Conservation (phyloP, 176 grass and related monocot genomes). For the Avena insularis region DNA sequence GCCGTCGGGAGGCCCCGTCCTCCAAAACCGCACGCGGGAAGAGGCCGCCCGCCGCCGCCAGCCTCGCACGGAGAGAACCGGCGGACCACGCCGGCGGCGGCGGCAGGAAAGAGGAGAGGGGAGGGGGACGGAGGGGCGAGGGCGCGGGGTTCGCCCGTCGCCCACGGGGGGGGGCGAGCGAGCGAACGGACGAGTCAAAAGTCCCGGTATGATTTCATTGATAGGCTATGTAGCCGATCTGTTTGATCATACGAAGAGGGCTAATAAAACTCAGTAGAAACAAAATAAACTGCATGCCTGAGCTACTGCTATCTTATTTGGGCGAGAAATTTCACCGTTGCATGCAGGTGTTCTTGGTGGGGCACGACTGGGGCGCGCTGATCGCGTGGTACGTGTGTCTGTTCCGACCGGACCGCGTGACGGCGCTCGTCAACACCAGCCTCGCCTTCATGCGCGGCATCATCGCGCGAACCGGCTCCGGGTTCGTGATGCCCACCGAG, state of each 20-base stretch:
- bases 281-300: background rate
- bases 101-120: too few species aligned
- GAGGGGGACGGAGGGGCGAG: too few species aligned
- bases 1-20: too few species aligned
- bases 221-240: too few species aligned
- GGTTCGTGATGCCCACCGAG: background rate
- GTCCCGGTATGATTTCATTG: background rate
- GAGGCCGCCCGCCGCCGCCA: too few species aligned
- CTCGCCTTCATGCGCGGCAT: background rate
- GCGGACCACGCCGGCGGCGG: too few species aligned
- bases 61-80: too few species aligned
- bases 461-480: background rate
- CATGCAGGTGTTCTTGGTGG: conserved; percentile 19
- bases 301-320: background rate
- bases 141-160: too few species aligned
- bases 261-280: background rate
- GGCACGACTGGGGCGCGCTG: background rate
- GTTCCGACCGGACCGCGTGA: background rate
- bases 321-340: background rate
- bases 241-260: background rate
- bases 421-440: background rate
- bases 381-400: background rate
- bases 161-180: too few species aligned
- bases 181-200: too few species aligned
- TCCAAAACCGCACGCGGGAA: too few species aligned